A percentile compares a stretch with the other conserved stretches of the same genome.
Conservation (phyloP, 2,329 filamentous ascomycete genomes). For the Calonectria pseudoreteaudii region DNA sequence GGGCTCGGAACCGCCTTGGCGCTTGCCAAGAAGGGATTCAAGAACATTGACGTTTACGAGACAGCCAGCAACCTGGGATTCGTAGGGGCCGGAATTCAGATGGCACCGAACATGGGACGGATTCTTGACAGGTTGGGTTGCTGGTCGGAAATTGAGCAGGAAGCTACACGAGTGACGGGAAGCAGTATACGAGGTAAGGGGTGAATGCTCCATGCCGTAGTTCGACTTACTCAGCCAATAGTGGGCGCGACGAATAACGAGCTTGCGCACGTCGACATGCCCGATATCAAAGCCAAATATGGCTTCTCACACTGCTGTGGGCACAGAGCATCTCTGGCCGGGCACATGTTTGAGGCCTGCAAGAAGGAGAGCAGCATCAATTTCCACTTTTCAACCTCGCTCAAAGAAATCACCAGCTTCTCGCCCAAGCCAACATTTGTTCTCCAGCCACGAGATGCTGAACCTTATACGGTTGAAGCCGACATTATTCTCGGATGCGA, state of each 20-base stretch:
- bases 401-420: conserved; percentile 41
- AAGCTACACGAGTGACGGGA: conserved; percentile 40
- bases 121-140: conserved; percentile 80
- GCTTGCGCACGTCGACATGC: conserved; percentile 77
- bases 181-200: conserved; percentile 46
- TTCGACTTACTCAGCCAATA: conserved; percentile 36
- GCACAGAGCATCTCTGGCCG: conserved; percentile 79
- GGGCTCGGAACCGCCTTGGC: conserved; percentile 55
- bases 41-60: conserved; percentile 44
- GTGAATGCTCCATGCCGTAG: neutral
- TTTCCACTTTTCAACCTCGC: conserved; percentile 69
- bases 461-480: conserved; percentile 43
- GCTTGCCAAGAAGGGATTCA: conserved; percentile 46
- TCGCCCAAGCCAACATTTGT: conserved; percentile 36
- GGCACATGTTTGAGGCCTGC: conserved; percentile 77
- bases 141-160: conserved; percentile 71
- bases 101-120: conserved; percentile 84
- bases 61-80: conserved; percentile 38
- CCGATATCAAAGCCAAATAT: conserved; percentile 75
- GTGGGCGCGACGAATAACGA: conserved; percentile 79
- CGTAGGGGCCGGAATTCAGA: conserved; percentile 86
- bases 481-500: conserved; percentile 66
- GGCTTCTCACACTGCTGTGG: conserved; percentile 84
- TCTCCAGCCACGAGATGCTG: conserved; percentile 33
- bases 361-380: conserved; percentile 70